A percentile compares a stretch with the other conserved stretches of the same genome.
phyloP scores from a whole-genome alignment of 164 flowering plant species.

The Stephania japonica region DNA sequence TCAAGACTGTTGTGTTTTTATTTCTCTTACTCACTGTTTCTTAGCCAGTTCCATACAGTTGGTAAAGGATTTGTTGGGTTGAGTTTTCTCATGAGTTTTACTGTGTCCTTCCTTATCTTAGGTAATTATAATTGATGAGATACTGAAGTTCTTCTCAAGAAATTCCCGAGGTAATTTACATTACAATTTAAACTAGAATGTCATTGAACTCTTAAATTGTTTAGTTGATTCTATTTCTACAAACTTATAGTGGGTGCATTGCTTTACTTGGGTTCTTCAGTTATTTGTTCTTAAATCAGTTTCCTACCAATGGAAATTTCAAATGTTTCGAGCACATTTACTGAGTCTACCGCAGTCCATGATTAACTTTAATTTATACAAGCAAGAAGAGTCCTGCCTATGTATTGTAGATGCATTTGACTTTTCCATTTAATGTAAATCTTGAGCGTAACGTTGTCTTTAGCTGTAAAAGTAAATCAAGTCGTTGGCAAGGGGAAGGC shows the following conservation, averaged over 20 bases:
- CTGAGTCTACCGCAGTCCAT: background rate
- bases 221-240: background rate
- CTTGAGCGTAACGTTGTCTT: too few species aligned
- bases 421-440: too few species aligned
- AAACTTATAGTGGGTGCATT: background rate
- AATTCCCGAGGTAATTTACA: constrained; percentile 48
- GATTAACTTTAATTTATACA: background rate
- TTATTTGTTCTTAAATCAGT: background rate
- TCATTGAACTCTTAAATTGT: background rate
- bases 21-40: background rate
- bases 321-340: background rate
- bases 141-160: constrained; percentile 89
- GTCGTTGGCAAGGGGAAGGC: too few species aligned
- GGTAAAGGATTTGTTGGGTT: background rate
- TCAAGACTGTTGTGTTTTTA: background rate
- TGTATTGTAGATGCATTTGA: too few species aligned
- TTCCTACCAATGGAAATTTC: too few species aligned
- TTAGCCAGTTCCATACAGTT: background rate
- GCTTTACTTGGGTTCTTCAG: too few species aligned
- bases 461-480: too few species aligned
- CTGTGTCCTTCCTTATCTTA: constrained; percentile 21
- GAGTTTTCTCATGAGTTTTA: background rate
- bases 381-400: too few species aligned
- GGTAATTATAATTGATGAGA: constrained; percentile 92
- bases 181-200: background rate